Base-by-base conservation (phyloP, 1,284 basidiomycete species). In the Sparassis latifolia region DNA sequence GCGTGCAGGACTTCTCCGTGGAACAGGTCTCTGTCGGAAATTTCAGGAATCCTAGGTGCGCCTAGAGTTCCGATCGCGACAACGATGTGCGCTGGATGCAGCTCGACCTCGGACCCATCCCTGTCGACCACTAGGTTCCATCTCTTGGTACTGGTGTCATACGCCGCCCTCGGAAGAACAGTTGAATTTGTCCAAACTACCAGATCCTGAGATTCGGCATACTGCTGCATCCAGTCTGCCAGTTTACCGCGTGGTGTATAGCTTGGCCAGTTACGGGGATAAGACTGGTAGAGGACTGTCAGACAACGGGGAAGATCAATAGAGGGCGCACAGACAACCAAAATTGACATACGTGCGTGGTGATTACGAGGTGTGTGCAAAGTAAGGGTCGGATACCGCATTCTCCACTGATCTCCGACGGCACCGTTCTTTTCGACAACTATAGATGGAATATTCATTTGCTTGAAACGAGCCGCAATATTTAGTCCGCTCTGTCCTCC, bases 211-310 rank as follows among this genome's bases (percentile, higher is more conserved):
- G 74, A 65, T 31, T 77, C 70, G 4, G 79, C 82, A 64, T 86
- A 88, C 3, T 68, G 66, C 62, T 86, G 80, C 2, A 86, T 67
- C 78, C 80, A 86, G 60, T 82, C 77, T 0, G 78, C 83, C 2
- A 86, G 62, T 57, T 75, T 64, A 49, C 64, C 64, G 3, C 60
- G 57, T 2, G 64, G 62, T 2, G 64, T 62, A 44, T 53, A 66
- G 20, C 56, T 47, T 0, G 64, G 62, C 64, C 65, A 65, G 44
- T 62, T 63, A 2, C 49, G 40, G 7, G 65, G 71, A 54, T 62
- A 70, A 58, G 52, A 54, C 33, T 49, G 60, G 41, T 66, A 65
- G 28, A 75, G 63, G 47, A 76, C 75, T 75, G 52, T 9, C 37
- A 29, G 35, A 33, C 10, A 35, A 42, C 12, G 44, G 39, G 9